phyloP scores from a whole-genome alignment of 1,284 basidiomycete species.

The Trametes sp. region DNA sequence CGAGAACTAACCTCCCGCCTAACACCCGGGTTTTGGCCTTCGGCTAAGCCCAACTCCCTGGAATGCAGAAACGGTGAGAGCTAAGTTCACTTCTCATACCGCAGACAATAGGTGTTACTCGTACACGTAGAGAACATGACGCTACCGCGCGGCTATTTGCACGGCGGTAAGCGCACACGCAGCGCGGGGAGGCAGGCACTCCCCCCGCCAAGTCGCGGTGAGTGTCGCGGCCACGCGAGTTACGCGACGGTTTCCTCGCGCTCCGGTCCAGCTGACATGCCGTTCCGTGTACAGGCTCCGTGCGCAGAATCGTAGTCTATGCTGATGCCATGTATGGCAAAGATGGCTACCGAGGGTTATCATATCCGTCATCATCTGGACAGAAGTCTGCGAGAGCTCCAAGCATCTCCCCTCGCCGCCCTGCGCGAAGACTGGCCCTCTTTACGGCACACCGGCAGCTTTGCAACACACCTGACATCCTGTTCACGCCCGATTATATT shows the following conservation, averaged over 20 bases:
- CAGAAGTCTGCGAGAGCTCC: conserved; percentile 23
- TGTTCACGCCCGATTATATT: conserved; percentile 12
- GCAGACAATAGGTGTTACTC: neutral
- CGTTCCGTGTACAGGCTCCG: conserved; percentile 20
- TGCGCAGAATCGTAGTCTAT: conserved; percentile 8
- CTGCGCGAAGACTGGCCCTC: conserved; percentile 9
- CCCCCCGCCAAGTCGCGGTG: neutral
- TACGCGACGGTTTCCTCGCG: conserved; percentile 1
- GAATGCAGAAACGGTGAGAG: neutral
- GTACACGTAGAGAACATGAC: neutral
- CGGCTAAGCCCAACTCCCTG: neutral
- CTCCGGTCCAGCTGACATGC: conserved; percentile 25
- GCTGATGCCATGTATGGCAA: conserved; percentile 25
- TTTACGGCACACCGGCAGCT: conserved; percentile 20
- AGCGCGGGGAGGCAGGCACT: neutral
- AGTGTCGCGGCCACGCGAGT: conserved; percentile 1
- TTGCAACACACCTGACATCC: conserved; percentile 26
- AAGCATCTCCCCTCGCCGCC: conserved; percentile 1
- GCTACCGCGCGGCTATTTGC: neutral
- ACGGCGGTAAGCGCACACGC: neutral
- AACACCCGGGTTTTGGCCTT: neutral
- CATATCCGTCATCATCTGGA: conserved; percentile 31
- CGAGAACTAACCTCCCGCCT: neutral
- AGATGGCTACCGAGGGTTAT: conserved; percentile 28
- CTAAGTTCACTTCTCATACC: neutral